Evolutionary conservation across 2,329 filamentous ascomycete species (phyloP), one percentile per base, ranked within the genome.

Genomic region (Colletotrichum musicola): DNA sequence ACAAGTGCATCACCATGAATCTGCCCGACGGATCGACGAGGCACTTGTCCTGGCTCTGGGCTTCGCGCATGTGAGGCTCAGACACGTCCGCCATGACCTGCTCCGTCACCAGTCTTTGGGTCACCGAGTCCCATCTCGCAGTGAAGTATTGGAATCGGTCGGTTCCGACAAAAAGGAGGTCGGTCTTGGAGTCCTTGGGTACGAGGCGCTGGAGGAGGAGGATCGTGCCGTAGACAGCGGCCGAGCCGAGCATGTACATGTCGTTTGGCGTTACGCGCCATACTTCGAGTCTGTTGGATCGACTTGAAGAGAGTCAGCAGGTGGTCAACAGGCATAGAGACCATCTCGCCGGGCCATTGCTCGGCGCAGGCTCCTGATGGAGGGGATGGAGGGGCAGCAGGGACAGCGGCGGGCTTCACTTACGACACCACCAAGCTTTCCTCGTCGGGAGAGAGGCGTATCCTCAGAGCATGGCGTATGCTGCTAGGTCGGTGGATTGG

Each of bases 401-500:
- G 30, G 4, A 46, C 4, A 57, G 40, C 59, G n/a, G 44, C 51
- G 13, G 53, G 25, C 38, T 20, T 44, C 49, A 72, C 93, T 82
- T 87, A 98, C 95, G 94, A 94, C 75, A 98, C 85, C 61, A 98
- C 89, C 71, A 99, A 84, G 74, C 67, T 69, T 14, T 69, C 92
- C 70, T 94, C 89, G 58, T 93, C 89, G 4, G 89, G 82, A 50
- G 88, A 87, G 59, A 97, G 84, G 74, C 89, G 90, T 69, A 95
- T 86, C 77, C 92, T 93, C 72, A 98, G 80, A 14, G 95, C 95
- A 87, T 97, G 93, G 63, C 95, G 90, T 72, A 98, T 90, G 83
- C 94, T 97, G 79, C 93, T 98, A 25, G 96, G 92, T 74, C 91
- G 88, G 80, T 99, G 96, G 65, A 99, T 96, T 46, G 96, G 95